These are phyloP conservation scores for Musa itinerans DNA, from an alignment of 176 grass and related monocot genomes.

Conservation along the genomic window DNA sequence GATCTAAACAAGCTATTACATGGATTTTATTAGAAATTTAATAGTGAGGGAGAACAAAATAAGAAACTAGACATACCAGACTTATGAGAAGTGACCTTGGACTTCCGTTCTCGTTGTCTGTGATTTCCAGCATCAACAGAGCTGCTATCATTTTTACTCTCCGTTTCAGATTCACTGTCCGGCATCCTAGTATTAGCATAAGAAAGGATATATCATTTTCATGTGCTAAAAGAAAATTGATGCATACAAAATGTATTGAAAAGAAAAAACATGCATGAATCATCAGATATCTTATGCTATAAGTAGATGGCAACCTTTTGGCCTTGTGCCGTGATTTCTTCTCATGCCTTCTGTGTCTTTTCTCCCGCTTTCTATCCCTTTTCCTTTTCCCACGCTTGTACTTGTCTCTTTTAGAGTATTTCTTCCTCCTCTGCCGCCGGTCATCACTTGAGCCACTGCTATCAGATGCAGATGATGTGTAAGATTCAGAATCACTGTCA, in stretches of 20 bases:
- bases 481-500: constrained; percentile 64
- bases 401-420: constrained; percentile 55
- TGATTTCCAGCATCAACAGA: constrained; percentile 49
- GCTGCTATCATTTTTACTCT: constrained; percentile 34
- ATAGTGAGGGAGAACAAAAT: not conserved
- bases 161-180: constrained; percentile 43
- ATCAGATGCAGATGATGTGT: constrained; percentile 64
- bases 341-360: constrained; percentile 60
- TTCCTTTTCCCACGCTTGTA: constrained; percentile 63
- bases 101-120: constrained; percentile 37
- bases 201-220: not conserved
- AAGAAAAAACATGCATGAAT: not conserved
- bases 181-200: constrained; percentile 34
- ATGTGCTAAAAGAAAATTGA: not conserved
- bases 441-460: constrained; percentile 91
- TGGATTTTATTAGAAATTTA: too few relatives aligned
- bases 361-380: constrained; percentile 64
- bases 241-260: too few relatives aligned
- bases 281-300: too few relatives aligned
- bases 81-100: constrained; percentile 49
- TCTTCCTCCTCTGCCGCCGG: constrained; percentile 50
- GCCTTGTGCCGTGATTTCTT: constrained; percentile 65
- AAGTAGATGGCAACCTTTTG: constrained; percentile 36
- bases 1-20: too few relatives aligned
- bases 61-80: constrained; percentile 44